Conservation (phyloP, 1,139 yeast species). For the Pichia sp. region DNA sequence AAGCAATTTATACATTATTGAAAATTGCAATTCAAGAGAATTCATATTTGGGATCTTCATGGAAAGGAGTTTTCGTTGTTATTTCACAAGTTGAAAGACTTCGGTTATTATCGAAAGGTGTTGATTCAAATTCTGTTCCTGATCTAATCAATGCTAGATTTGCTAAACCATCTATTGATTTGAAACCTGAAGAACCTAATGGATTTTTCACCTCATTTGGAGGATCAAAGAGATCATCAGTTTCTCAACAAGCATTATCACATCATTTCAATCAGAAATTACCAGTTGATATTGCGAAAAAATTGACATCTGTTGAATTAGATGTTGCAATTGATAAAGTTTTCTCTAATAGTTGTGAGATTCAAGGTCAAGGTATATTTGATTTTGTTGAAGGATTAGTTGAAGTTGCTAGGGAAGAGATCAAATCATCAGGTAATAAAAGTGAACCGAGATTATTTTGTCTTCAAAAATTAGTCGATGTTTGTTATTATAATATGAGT, state of each 20-base stretch:
- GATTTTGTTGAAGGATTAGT: conserved; percentile 83
- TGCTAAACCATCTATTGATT: conserved; percentile 51
- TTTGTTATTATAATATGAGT: conserved; percentile 94
- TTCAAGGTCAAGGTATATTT: conserved; percentile 78
- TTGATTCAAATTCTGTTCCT: conserved; percentile 78
- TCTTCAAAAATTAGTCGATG: conserved; percentile 90
- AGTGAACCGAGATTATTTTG: conserved; percentile 86
- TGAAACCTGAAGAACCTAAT: conserved; percentile 20
- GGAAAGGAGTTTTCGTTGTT: conserved; percentile 78
- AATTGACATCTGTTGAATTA: conserved; percentile 65
- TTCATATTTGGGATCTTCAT: conserved; percentile 58
- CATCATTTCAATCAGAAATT: conserved; percentile 45
- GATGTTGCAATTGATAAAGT: conserved; percentile 83
- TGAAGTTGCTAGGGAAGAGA: conserved; percentile 84
- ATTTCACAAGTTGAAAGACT: conserved; percentile 88
- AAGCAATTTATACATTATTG: conserved; percentile 67
- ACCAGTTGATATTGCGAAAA: conserved; percentile 48
- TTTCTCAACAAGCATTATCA: conserved; percentile 41
- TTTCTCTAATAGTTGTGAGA: conserved; percentile 72
- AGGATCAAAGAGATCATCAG: conserved; percentile 36
- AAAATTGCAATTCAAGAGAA: conserved; percentile 80
- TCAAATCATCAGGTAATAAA: conserved; percentile 78
- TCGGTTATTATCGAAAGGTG: conserved; percentile 83
- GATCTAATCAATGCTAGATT: conserved; percentile 74
- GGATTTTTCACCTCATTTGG: conserved; percentile 12